Evolutionary conservation across 148 eudicot genomes (phyloP).

Genomic region (Suaeda aralocaspica): DNA sequence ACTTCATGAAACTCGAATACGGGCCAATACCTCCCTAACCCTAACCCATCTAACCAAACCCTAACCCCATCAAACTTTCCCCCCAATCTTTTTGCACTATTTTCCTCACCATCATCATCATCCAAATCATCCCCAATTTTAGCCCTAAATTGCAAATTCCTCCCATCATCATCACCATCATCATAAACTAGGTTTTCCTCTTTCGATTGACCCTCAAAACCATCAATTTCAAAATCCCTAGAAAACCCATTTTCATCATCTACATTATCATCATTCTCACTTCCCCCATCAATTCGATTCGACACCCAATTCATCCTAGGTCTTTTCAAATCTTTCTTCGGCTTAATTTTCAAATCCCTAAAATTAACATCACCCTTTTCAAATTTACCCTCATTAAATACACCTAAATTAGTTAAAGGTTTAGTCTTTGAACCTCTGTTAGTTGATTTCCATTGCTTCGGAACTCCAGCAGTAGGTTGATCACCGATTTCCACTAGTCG

Average conservation of each 20-base stretch:
- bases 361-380: constrained; percentile 16
- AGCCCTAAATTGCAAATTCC: constrained; percentile 31
- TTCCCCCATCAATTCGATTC: constrained; percentile 1
- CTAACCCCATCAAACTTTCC: constrained; percentile 41
- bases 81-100: constrained; percentile 21
- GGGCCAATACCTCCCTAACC: constrained; percentile 53
- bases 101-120: constrained; percentile 33
- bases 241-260: constrained; percentile 20
- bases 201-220: background rate
- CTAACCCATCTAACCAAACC: constrained; percentile 52
- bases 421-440: constrained; percentile 25
- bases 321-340: constrained; percentile 22
- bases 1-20: constrained; percentile 70
- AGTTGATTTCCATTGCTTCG: constrained; percentile 24
- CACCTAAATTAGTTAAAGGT: constrained; percentile 21
- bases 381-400: constrained; percentile 8
- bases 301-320: constrained; percentile 37
- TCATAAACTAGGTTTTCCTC: constrained; percentile 38
- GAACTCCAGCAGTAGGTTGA: constrained; percentile 27
- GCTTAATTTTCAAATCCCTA: constrained; percentile 32
- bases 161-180: constrained; percentile 36
- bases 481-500: constrained; percentile 44
- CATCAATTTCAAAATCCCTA: constrained; percentile 34
- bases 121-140: constrained; percentile 20
- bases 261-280: too few relatives aligned